Base-by-base conservation (phyloP, 768 basidiomycete species). In the Tulasnella sp. region DNA sequence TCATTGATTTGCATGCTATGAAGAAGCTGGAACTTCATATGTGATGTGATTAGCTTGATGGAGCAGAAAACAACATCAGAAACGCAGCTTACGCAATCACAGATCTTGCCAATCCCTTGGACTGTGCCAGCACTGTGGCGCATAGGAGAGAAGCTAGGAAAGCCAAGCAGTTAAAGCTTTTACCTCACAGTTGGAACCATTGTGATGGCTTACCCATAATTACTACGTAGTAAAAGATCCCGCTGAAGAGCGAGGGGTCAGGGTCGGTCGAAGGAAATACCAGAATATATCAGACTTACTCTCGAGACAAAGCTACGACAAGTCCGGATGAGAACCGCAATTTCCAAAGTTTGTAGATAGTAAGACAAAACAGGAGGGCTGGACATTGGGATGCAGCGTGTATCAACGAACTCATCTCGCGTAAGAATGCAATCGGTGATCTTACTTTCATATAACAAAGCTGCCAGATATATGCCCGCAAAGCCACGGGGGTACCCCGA, bases 1-100 rank as follows among this genome's bases (percentile, higher is more conserved):
- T n/a, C 45, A 47, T 47, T 5, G 45, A 47, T 34, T 47, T 47
- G 28, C 24, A 7, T n/a, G 25, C 45, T 8, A 47, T 22, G 29
- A 33, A 47, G 19, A n/a, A 47, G 15, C 25, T 19, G 1, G 45
- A 1, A 4, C 45, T 47, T 29, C 9, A 32, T 16, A 32, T 13
- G n/a, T 15, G 6, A 19, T 12, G 35, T 16, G 4, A 13, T 10
- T 13, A 7, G 8, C 19, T 29, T 6, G 8, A 45, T 16, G 31
- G n/a, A 28, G 31, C 16, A 15, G 5, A 31, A 15, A 4, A n/a
- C n/a, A 22, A 2, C 15, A 24, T 13, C 22, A 41, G n/a, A 10
- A n/a, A 27, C 12, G 13, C 10, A 34, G 35, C 15, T 29, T 10
- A 47, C 45, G 4, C 2, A 12, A 34, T 34, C 15, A 47, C 32